These are phyloP conservation scores for Fusarium concolor DNA, from an alignment of 2,329 filamentous ascomycete genomes.

Conservation along the genomic window DNA sequence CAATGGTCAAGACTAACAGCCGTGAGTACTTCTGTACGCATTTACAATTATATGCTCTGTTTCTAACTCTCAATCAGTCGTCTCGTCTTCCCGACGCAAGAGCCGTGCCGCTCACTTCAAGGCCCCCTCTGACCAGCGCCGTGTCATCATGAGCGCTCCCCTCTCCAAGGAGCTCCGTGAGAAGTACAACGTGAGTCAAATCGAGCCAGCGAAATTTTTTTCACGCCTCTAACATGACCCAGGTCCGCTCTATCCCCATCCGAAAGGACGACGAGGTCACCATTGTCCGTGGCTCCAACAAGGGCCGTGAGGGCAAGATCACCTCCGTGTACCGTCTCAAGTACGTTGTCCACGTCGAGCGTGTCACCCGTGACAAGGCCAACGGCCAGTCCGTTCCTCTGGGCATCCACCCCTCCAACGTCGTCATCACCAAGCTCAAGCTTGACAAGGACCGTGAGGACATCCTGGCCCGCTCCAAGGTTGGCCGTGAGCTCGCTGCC, in stretches of 20 bases:
- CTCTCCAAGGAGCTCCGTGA: conserved; percentile 97
- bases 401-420: conserved; percentile 95
- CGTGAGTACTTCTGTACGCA: conserved; percentile 54
- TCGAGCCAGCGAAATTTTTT: not conserved
- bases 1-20: conserved; percentile 78
- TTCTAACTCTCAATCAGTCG: conserved; percentile 54
- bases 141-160: conserved; percentile 96
- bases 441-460: conserved; percentile 93
- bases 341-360: conserved; percentile 97
- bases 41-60: not conserved
- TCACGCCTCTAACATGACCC: conserved; percentile 7
- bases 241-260: conserved; percentile 96
- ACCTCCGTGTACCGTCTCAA: conserved; percentile 98
- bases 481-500: conserved; percentile 79
- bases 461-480: conserved; percentile 87
- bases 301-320: conserved; percentile 99
- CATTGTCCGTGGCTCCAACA: conserved; percentile 92
- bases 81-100: conserved; percentile 92
- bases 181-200: conserved; percentile 89
- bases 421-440: conserved; percentile 99
- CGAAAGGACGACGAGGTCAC: conserved; percentile 97
- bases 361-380: conserved; percentile 95
- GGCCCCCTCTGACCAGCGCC: conserved; percentile 93
- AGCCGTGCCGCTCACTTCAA: conserved; percentile 98
- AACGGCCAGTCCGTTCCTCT: conserved; percentile 96